phyloP scores from a whole-genome alignment of 176 grass and related monocot genomes.

The Olyra latifolia region DNA sequence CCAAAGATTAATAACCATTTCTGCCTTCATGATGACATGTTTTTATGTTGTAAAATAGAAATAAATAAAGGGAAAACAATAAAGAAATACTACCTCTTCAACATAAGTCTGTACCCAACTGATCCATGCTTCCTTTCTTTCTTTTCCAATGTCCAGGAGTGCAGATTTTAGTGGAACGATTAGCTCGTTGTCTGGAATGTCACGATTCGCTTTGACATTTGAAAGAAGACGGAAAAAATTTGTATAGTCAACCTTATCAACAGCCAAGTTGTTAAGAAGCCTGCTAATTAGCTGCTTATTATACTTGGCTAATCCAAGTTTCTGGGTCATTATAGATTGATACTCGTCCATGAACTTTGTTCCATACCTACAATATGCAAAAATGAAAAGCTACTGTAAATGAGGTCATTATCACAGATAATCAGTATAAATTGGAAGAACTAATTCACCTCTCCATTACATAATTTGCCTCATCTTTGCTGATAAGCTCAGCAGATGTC shows the following conservation, averaged over 20 bases:
- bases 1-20: neutral
- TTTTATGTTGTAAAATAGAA: neutral
- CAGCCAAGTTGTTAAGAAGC: conserved; percentile 78
- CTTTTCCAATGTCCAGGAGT: conserved; percentile 92
- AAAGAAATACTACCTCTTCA: conserved; percentile 68
- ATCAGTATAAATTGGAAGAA: conserved; percentile 21
- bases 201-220: conserved; percentile 72
- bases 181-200: conserved; percentile 63
- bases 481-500: conserved; percentile 74
- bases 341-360: conserved; percentile 99
- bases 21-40: neutral
- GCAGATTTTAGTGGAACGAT: conserved; percentile 88
- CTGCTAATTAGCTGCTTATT: conserved; percentile 90
- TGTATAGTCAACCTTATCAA: conserved; percentile 98
- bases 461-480: conserved; percentile 90
- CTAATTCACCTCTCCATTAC: conserved; percentile 81
- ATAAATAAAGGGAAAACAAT: neutral
- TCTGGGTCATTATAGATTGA: conserved; percentile 94
- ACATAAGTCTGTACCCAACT: conserved; percentile 92
- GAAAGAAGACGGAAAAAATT: conserved; percentile 95
- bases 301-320: conserved; percentile 83
- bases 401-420: neutral
- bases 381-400: neutral
- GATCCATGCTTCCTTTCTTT: conserved; percentile 95
- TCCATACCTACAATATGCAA: conserved; percentile 63